Evolutionary conservation across 768 basidiomycete genomes (phyloP).

Genomic region (Hygrocybe punicea): DNA sequence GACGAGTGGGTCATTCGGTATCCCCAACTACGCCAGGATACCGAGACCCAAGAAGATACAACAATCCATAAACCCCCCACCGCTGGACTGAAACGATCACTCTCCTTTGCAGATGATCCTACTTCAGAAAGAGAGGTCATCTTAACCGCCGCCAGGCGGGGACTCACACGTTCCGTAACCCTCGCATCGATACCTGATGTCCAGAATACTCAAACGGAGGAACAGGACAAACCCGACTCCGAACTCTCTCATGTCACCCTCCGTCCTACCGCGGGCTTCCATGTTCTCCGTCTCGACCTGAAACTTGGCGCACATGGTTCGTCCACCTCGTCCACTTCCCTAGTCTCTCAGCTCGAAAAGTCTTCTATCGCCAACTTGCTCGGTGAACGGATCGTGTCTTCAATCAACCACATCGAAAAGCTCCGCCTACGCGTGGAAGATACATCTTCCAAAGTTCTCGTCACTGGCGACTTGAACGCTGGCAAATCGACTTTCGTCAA

Average conservation of each 20-base stretch:
- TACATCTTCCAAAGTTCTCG: slow-evolving; percentile 91
- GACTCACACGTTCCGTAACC: slow-evolving; percentile 58
- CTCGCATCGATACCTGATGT: slow-evolving; percentile 50
- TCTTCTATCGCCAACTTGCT: slow-evolving; percentile 88
- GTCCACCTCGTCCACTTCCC: slow-evolving; percentile 57
- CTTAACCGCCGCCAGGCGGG: slow-evolving; percentile 46
- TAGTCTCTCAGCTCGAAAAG: slow-evolving; percentile 91
- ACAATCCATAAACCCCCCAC: background rate
- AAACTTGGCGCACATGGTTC: slow-evolving; percentile 78
- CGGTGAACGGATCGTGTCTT: slow-evolving; percentile 74
- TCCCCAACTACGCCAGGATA: slow-evolving; percentile 62
- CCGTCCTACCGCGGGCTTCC: slow-evolving; percentile 61
- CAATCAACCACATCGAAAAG: slow-evolving; percentile 76
- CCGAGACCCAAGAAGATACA: slow-evolving; percentile 16
- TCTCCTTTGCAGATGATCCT: slow-evolving; percentile 86
- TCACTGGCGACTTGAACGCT: slow-evolving; percentile 96
- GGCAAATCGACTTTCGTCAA: slow-evolving; percentile 99
- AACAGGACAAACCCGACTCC: slow-evolving; percentile 26
- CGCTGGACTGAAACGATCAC: slow-evolving; percentile 57
- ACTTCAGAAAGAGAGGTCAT: slow-evolving; percentile 62
- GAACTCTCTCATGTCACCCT: slow-evolving; percentile 32
- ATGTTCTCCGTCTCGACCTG: slow-evolving; percentile 88
- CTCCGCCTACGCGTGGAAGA: slow-evolving; percentile 86
- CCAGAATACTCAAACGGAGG: slow-evolving; percentile 35
- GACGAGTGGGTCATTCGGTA: slow-evolving; percentile 87